These are phyloP conservation scores for Ogataea nakhonphanomensis DNA, from an alignment of 805 yeast species.

Conservation along the genomic window DNA sequence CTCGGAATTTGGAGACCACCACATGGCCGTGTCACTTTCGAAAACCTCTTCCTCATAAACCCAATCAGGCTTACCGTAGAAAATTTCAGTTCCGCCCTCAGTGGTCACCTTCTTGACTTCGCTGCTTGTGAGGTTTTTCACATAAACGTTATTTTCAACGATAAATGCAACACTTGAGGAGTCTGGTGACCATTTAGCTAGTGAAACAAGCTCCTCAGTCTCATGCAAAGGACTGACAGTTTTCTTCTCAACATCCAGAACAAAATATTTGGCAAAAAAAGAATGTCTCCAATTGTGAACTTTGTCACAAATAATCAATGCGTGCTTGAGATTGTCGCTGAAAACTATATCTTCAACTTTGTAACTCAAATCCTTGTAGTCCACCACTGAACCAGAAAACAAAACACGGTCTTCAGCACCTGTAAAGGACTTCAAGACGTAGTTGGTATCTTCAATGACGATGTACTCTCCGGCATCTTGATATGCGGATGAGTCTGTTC, in stretches of 20 bases:
- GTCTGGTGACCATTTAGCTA: slow-evolving; percentile 73
- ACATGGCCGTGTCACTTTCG: slow-evolving; percentile 62
- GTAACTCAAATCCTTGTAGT: slow-evolving; percentile 37
- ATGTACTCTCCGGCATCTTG: slow-evolving; percentile 70
- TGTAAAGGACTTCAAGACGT: slow-evolving; percentile 51
- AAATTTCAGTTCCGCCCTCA: slow-evolving; percentile 68
- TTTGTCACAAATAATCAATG: slow-evolving; percentile 58
- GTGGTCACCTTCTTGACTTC: slow-evolving; percentile 47
- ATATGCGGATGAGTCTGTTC: slow-evolving; percentile 41
- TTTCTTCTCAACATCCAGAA: slow-evolving; percentile 44
- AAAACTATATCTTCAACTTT: slow-evolving; percentile 54
- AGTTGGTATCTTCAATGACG: slow-evolving; percentile 43
- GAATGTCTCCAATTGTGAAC: slow-evolving; percentile 76
- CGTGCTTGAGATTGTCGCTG: slow-evolving; percentile 61
- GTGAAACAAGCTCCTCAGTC: slow-evolving; percentile 28
- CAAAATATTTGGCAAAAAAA: slow-evolving; percentile 57
- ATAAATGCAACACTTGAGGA: slow-evolving; percentile 67
- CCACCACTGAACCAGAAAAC: slow-evolving; percentile 48
- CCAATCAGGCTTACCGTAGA: slow-evolving; percentile 93
- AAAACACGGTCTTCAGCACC: slow-evolving; percentile 45
- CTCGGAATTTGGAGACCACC: slow-evolving; percentile 86
- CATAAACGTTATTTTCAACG: slow-evolving; percentile 62
- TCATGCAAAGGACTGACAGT: slow-evolving; percentile 24
- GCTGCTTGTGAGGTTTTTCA: slow-evolving; percentile 37
- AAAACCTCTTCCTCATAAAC: slow-evolving; percentile 90